Evolutionary conservation across 129 eudicot genomes (phyloP), one percentile per base, ranked within the genome.

Genomic region (Flaveria sonorensis): DNA sequence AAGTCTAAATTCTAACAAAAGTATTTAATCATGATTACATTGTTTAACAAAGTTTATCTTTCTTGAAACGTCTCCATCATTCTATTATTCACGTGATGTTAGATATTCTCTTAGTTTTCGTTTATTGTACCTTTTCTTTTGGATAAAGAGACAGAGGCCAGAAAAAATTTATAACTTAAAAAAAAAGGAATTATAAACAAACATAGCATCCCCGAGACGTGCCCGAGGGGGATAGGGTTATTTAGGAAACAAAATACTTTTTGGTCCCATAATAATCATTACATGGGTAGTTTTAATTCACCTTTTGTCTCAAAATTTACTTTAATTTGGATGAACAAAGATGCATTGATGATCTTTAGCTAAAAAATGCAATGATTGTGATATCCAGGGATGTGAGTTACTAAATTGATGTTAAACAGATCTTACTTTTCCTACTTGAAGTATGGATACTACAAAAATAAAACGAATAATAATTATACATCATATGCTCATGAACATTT

Each of bases 211-310:
- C 10, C 21, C 10, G 62, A 26, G 26, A 21, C 62, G 7, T 56
- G 62, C 62, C 3, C 4, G 26, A 19, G 59, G 59, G 59, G 10
- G 59, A 52, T 19, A n/a, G 45, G 69, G 66, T 13, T 52, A n/a
- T 69, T 57, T 11, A 39, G 51, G 39, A 71, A 62, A 72, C 24
- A 79, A 45, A 32, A 62, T 52, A 48, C 77, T 56, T 79, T 71
- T 63, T 71, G 73, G 77, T 61, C 78, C 57, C 68, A 71, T 79
- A 21, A 50, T 39, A 63, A 79, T 79, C 66, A 61, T 79, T 39
- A 23, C 18, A 61, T 19, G 61, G 65, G 71, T 59, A 57, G 51
- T 60, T 71, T 43, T 21, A 61, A 47, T 71, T 23, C 63, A 36
- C 64, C 65, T 71, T 79, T 32, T 77, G 28, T 40, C 68, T 20